Conservation (phyloP, 2,329 filamentous ascomycete genomes). For the Ciborinia camelliae region DNA sequence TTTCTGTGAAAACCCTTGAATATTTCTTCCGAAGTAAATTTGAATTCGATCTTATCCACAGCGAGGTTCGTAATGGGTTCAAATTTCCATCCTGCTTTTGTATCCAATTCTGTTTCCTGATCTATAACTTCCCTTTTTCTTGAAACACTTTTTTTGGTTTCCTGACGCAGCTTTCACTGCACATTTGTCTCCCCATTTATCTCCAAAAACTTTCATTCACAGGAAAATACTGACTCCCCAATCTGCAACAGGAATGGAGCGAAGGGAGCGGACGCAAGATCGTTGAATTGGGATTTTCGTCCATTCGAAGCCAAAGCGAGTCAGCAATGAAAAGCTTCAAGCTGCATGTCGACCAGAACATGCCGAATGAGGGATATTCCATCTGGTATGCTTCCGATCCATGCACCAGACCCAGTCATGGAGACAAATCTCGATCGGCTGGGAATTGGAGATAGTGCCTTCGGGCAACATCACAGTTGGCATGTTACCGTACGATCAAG, state of each 20-base stretch:
- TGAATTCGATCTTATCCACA: constrained; percentile 14
- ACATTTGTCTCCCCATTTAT: no score
- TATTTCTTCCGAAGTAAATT: constrained; percentile 13
- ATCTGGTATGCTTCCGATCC: constrained; percentile 25
- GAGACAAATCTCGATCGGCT: neutral
- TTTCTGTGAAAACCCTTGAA: neutral
- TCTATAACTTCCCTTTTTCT: no score
- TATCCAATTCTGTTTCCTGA: no score
- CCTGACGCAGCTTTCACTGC: no score
- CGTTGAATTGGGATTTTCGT: constrained; percentile 20
- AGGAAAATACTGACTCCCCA: no score
- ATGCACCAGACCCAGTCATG: constrained; percentile 9
- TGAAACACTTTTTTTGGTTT: no score
- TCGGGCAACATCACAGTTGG: no score
- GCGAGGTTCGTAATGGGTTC: no score
- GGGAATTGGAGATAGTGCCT: neutral
- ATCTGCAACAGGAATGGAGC: constrained; percentile 14
- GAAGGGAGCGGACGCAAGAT: neutral
- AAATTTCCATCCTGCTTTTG: no score
- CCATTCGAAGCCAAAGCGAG: constrained; percentile 22
- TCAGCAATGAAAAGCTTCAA: constrained; percentile 11
- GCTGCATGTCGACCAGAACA: neutral
- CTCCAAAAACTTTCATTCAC: no score
- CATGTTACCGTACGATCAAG: no score
- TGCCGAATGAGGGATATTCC: neutral